Evolutionary conservation across 805 yeast species (phyloP).

Genomic region (Kodamaea jinghongensis): DNA sequence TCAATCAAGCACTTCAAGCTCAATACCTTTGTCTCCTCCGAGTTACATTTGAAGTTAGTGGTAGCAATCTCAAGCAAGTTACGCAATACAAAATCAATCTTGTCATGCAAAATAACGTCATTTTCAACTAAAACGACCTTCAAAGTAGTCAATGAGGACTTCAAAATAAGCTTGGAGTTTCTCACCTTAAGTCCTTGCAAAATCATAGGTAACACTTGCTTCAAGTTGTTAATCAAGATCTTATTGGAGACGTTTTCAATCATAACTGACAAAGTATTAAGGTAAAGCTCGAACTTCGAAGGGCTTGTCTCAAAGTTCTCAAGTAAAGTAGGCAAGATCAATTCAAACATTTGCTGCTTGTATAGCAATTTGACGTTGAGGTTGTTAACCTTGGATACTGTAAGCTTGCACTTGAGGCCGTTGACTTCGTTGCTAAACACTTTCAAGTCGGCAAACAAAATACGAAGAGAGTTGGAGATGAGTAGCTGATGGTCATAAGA

Average conservation of each 20-base stretch:
- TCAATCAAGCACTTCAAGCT: conserved; percentile 54
- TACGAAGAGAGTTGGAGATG: conserved; percentile 55
- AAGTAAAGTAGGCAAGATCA: conserved; percentile 55
- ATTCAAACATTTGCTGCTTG: conserved; percentile 76
- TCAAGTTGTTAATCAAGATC: conserved; percentile 63
- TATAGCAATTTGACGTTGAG: conserved; percentile 65
- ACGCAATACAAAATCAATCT: conserved; percentile 54
- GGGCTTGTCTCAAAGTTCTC: conserved; percentile 8
- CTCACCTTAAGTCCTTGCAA: conserved; percentile 57
- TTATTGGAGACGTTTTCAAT: conserved; percentile 61
- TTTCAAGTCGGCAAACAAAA: conserved; percentile 66
- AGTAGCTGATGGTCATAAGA: conserved; percentile 17
- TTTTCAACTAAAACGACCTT: conserved; percentile 53
- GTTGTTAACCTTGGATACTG: conserved; percentile 46
- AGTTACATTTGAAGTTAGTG: conserved; percentile 25
- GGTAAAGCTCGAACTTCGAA: conserved; percentile 45
- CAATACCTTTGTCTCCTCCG: conserved; percentile 51
- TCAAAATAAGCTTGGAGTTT: conserved; percentile 36
- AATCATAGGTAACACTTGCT: conserved; percentile 65
- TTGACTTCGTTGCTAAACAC: conserved; percentile 48
- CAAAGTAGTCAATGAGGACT: conserved; percentile 61
- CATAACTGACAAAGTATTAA: conserved; percentile 66
- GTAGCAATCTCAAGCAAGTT: conserved; percentile 42
- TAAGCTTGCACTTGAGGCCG: conserved; percentile 22
- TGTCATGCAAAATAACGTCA: conserved; percentile 48